Evolutionary conservation across 495 filamentous ascomycete species (phyloP).

Genomic region (Bryoglossum gracile): DNA sequence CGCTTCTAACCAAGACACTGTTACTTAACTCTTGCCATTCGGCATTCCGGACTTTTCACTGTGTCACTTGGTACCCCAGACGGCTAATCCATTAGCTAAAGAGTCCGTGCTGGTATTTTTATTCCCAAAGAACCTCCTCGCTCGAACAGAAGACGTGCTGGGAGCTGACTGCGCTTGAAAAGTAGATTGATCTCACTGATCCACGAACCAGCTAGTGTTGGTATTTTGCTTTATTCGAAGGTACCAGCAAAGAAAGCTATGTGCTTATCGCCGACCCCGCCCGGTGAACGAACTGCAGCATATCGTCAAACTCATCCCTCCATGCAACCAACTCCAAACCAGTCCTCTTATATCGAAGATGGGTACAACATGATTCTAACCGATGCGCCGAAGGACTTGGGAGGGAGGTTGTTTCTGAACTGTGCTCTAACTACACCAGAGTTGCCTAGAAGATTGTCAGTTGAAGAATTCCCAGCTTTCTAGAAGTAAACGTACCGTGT

Average conservation of each 20-base stretch:
- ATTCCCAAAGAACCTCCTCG: too few relatives aligned
- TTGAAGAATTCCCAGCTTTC: constrained; percentile 1
- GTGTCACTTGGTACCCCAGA: too few relatives aligned
- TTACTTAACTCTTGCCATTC: too few relatives aligned
- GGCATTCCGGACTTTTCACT: too few relatives aligned
- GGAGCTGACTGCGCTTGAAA: too few relatives aligned
- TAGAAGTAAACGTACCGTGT: constrained; percentile 58
- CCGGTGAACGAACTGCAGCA: constrained; percentile 20
- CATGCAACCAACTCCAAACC: constrained; percentile 23
- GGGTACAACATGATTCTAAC: constrained; percentile 99
- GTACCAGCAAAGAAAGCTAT: constrained; percentile 26
- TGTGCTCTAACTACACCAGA: constrained; percentile 93
- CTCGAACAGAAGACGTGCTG: too few relatives aligned
- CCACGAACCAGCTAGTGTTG: constrained; percentile 19
- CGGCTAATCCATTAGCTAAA: too few relatives aligned
- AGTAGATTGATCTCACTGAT: too few relatives aligned
- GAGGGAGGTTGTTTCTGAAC: constrained; percentile 90
- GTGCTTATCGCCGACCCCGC: constrained; percentile 15
- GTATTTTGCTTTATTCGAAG: constrained; percentile 28
- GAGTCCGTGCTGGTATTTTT: too few relatives aligned
- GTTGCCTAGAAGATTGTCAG: constrained; percentile 55
- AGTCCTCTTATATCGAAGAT: constrained; percentile 54
- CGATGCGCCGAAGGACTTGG: constrained; percentile 92
- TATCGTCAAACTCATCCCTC: constrained; percentile 18
- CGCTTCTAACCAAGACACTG: too few relatives aligned